A percentile compares a stretch with the other conserved stretches of the same genome.
These are phyloP conservation scores for Neckera pumila DNA, from an alignment of 225 moss, liverwort and hornwort species.

Conservation along the genomic window DNA sequence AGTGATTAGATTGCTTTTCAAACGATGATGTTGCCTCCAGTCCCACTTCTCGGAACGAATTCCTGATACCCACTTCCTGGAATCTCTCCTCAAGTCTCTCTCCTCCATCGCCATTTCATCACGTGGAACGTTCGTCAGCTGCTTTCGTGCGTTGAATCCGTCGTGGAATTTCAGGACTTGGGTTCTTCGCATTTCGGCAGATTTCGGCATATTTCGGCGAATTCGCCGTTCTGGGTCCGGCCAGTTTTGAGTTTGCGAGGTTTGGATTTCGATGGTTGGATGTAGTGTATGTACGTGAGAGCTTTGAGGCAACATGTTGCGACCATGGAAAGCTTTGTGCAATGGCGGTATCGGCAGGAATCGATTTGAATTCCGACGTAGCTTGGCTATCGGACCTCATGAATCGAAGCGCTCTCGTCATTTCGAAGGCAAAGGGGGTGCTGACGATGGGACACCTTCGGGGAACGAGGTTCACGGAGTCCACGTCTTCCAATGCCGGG, in stretches of 20 bases:
- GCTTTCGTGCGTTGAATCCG: neutral
- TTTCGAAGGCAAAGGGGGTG: slow-evolving; percentile 21
- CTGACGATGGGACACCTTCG: neutral
- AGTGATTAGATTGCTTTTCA: neutral
- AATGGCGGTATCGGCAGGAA: neutral
- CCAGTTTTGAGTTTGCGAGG: neutral
- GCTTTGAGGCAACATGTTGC: slow-evolving; percentile 15
- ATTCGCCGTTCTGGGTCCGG: neutral
- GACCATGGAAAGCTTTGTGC: slow-evolving; percentile 2
- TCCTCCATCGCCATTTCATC: neutral
- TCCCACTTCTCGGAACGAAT: neutral
- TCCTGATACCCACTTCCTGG: neutral
- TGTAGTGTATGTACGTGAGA: neutral
- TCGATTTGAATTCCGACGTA: neutral
- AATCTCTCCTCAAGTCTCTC: neutral
- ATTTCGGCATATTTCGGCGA: neutral
- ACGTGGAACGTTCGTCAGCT: neutral
- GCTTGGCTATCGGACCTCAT: slow-evolving; percentile 14
- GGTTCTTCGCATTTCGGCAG: neutral
- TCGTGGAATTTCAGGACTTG: neutral
- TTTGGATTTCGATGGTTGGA: neutral
- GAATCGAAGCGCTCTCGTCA: slow-evolving; percentile 21
- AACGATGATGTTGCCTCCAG: neutral
- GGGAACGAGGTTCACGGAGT: slow-evolving; percentile 48
- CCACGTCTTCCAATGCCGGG: slow-evolving; percentile 81